These are phyloP conservation scores for Suillus ampliporus DNA, from an alignment of 768 basidiomycete species.

Conservation along the genomic window DNA sequence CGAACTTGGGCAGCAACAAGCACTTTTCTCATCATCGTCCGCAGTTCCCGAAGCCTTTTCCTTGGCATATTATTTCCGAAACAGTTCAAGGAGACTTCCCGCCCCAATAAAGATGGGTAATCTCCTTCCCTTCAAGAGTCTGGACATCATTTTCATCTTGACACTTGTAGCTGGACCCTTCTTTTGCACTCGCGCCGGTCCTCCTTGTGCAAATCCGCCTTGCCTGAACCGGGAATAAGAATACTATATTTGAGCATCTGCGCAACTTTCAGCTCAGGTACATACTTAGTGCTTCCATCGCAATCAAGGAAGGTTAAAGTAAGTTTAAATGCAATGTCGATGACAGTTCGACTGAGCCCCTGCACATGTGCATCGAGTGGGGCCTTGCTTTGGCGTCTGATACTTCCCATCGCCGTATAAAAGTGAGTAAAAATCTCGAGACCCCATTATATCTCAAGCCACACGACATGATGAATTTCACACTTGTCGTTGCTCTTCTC, in stretches of 20 bases:
- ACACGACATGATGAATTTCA: conserved; percentile 1
- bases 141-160: neutral
- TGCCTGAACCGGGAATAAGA: neutral
- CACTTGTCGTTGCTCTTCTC: neutral
- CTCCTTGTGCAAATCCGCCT: neutral
- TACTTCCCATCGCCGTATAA: neutral
- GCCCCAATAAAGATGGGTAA: neutral
- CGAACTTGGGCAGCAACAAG: neutral
- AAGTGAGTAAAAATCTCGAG: neutral
- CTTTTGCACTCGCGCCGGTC: neutral
- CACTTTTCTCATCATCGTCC: neutral
- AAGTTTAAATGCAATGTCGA: neutral
- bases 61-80: neutral
- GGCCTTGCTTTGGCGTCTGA: neutral
- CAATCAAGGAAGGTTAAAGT: neutral
- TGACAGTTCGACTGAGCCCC: neutral
- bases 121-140: neutral
- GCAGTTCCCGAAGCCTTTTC: neutral
- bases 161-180: neutral
- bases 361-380: neutral
- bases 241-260: neutral
- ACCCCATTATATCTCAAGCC: neutral
- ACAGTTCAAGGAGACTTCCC: neutral
- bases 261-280: neutral
- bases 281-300: neutral